Evolutionary conservation across 1,139 yeast species (phyloP), one percentile per base, ranked within the genome.

Genomic region (Arxiozyma slooffiae): DNA sequence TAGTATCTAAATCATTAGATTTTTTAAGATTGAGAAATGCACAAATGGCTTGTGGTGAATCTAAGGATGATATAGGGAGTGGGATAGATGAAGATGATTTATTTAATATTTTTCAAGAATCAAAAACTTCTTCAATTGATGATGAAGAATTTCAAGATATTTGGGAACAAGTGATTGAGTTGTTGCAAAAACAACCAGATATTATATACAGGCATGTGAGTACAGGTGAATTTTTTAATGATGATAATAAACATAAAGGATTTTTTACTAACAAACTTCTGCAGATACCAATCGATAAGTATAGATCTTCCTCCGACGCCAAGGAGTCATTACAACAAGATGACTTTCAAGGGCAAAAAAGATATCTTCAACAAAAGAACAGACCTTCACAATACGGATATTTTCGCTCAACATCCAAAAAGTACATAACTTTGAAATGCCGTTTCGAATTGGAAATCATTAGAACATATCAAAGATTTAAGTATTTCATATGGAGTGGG

Each of bases 131-230:
- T n/a, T 74, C 78, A 55, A 76, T 86, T 41, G 73, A 80, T n/a
- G 77, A 73, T 48, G 82, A 80, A 45, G 95, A 87, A 57, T 90
- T 89, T 68, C 83, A 85, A 57, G 87, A 82, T 52, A 74, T 88
- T 55, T 90, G 97, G 97, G 64, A 66, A 34, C 76, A 80, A 58
- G 85, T 87, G 9, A 63, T 82, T 9, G 69, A 73, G 45, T 85
- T 82, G 58, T 74, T 90, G 59, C 79, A 80, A 58, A 74, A 77
- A 52, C 87, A 85, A 69, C 83, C 86, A 45, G 94, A 86, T 63
- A 78, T 85, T 67, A 81, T 79, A 73, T 89, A 85, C 83, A 84
- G 92, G 89, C 86, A 81, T 79, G 90, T 81, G 75, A 64, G 68
- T 65, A 62, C 38, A 48, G 44, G 46, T 48, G 47, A 49, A 51